Evolutionary conservation across 2,329 filamentous ascomycete species (phyloP), one percentile per base, ranked within the genome.

Genomic region (Hirsutella rhossiliensis): DNA sequence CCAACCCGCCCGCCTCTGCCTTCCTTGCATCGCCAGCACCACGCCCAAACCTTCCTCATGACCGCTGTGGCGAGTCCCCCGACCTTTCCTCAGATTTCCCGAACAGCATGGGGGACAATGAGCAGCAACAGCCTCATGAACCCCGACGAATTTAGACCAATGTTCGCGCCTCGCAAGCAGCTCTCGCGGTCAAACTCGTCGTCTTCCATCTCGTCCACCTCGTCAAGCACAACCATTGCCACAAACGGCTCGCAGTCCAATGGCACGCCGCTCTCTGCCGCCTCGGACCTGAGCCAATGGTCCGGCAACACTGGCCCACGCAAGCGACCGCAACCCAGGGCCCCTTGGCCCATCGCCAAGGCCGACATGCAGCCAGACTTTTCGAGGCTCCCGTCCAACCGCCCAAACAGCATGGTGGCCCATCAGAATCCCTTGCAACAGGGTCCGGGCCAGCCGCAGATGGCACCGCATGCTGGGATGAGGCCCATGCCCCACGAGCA

Each of bases 141-240:
- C 67, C 69, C 81, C 62, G 87, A 94, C 69, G 87, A 94, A 65
- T 79, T 83, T 52, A 80, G 84, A 67, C 82, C 84, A 63, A 89
- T 94, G 77, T 87, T 94, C 63, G 82, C 86, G 75, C 85, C 87
- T 58, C 86, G 88, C 56, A 96, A 95, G 69, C 81, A 76, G 59
- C 74, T 87, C 48, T 86, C 90, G 62, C 81, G 90, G 62, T 83
- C 83, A 58, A 94, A 87, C 71, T 97, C 90, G 31, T 92, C 87
- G 46, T 94, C 88, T 4, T 95, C 89, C 39, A 73, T 94, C 50
- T 84, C 86, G 13, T 81, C 78, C 29, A 66, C 65, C 45, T 75
- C 76, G 15, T 80, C 78, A 6, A 71, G 67, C 11, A 78, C 82
- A 2, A 84, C 82, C 44, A 69, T 84, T 49, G 74, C 77, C 34